Evolutionary conservation across 139 green algal species (phyloP).

Genomic region (Chlorella vulgaris): DNA sequence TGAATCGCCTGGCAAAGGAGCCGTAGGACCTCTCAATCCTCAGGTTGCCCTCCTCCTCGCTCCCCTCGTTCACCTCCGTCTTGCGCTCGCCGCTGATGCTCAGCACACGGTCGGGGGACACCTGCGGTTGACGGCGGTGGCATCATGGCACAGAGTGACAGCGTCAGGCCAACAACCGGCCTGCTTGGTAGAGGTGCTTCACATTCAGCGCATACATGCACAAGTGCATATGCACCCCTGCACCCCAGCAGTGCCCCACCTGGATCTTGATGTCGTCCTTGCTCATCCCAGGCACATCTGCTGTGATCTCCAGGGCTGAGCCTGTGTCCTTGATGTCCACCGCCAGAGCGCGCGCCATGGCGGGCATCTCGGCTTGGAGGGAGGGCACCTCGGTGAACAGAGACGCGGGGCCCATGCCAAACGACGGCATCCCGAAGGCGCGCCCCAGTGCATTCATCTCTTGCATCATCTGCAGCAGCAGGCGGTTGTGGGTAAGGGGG

Average conservation of each 20-base stretch:
- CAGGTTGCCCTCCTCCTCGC: constrained; percentile 20
- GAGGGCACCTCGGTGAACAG: neutral
- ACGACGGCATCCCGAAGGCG: constrained; percentile 10
- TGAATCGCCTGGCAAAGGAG: constrained; percentile 35
- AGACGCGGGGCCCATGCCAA: neutral
- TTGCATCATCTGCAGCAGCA: constrained; percentile 2
- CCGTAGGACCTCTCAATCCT: constrained; percentile 27
- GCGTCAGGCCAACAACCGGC: no score
- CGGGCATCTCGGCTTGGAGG: neutral
- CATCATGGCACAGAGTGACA: neutral
- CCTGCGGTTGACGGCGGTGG: neutral
- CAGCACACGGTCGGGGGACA: constrained; percentile 38
- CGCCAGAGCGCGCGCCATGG: neutral
- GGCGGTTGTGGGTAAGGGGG: neutral
- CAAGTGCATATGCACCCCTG: no score
- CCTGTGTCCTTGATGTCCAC: constrained; percentile 38
- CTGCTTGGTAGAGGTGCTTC: no score
- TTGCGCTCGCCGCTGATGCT: constrained; percentile 32
- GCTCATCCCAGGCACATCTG: constrained; percentile 41
- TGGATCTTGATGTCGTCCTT: constrained; percentile 46
- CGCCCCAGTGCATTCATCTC: constrained; percentile 33
- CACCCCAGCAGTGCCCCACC: no score
- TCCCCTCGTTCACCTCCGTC: constrained; percentile 13
- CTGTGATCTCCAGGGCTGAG: constrained; percentile 26
- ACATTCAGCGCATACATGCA: no score